Conservation (phyloP, 2,329 filamentous ascomycete species). For the Ophiostoma fasciatum region DNA sequence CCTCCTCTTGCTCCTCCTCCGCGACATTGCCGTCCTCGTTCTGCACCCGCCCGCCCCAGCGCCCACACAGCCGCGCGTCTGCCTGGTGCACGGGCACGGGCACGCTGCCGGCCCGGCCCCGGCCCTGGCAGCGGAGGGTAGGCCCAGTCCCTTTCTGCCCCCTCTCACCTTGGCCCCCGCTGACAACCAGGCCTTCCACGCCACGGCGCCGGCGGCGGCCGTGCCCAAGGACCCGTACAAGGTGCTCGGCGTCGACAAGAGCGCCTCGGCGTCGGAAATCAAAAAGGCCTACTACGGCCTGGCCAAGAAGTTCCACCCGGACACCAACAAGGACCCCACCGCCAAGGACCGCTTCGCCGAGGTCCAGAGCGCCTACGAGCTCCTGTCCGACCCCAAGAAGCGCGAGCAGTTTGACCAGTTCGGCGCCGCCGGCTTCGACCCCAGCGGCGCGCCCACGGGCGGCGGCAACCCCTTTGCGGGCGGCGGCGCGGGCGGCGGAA, state of each 20-base stretch:
- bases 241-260: constrained; percentile 69
- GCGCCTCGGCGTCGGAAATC: constrained; percentile 71
- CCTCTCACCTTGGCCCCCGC: too few relatives aligned
- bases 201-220: constrained; percentile 34
- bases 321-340: constrained; percentile 89
- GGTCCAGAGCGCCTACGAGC: constrained; percentile 85
- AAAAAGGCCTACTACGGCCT: constrained; percentile 98
- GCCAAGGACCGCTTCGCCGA: constrained; percentile 93
- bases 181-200: constrained; percentile 38
- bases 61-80: neutral
- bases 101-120: too few relatives aligned
- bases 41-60: neutral
- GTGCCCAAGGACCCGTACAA: constrained; percentile 68
- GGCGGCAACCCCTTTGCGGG: constrained; percentile 44
- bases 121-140: constrained; percentile 7
- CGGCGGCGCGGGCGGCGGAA: constrained; percentile 38
- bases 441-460: constrained; percentile 45
- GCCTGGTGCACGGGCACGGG: too few relatives aligned
- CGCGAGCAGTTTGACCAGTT: constrained; percentile 84
- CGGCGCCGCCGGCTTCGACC: constrained; percentile 76
- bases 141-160: neutral
- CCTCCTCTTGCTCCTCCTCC: neutral
- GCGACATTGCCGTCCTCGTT: neutral
- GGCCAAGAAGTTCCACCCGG: constrained; percentile 94
- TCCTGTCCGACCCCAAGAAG: constrained; percentile 86